Evolutionary conservation across 2,329 filamentous ascomycete species (phyloP).

Genomic region (Aspergillus aculeatinus): DNA sequence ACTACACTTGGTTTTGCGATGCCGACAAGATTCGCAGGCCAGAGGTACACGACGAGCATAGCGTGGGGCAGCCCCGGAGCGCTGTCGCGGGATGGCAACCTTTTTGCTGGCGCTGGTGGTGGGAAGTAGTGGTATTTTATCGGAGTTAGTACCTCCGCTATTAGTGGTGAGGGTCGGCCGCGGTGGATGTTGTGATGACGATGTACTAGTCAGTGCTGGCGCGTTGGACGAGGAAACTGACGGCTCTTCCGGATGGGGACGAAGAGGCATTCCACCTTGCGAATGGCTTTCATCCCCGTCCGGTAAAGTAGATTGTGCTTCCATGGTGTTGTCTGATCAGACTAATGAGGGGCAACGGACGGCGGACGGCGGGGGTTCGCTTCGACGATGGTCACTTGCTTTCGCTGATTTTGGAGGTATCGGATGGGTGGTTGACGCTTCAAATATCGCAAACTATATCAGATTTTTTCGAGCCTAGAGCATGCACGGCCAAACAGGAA

Average conservation of each 20-base stretch:
- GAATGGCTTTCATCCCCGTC: conserved; percentile 7
- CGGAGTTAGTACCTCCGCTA: conserved; percentile 8
- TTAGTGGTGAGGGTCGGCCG: conserved; percentile 5
- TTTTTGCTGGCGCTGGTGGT: conserved; percentile 24
- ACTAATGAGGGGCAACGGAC: neutral
- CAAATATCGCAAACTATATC: neutral
- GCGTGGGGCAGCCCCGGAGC: conserved; percentile 14
- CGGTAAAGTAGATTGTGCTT: conserved; percentile 13
- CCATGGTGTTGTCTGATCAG: conserved; percentile 7
- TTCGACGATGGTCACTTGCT: neutral
- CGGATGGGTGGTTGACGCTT: neutral
- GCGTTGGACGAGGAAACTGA: conserved; percentile 13
- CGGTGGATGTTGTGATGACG: conserved; percentile 1
- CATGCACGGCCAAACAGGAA: neutral
- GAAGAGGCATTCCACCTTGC: conserved; percentile 13
- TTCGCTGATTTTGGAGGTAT: neutral
- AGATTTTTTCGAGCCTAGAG: neutral
- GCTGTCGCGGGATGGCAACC: conserved; percentile 34
- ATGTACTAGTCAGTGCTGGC: conserved; percentile 6
- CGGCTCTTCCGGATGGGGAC: conserved; percentile 8
- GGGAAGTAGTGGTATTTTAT: conserved; percentile 14
- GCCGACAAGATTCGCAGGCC: conserved; percentile 44
- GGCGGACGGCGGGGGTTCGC: neutral
- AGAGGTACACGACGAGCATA: conserved; percentile 33
- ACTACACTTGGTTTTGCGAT: conserved; percentile 47